phyloP scores from a whole-genome alignment of 2,329 filamentous ascomycete species.

The Nannizziopsis barbatae region DNA sequence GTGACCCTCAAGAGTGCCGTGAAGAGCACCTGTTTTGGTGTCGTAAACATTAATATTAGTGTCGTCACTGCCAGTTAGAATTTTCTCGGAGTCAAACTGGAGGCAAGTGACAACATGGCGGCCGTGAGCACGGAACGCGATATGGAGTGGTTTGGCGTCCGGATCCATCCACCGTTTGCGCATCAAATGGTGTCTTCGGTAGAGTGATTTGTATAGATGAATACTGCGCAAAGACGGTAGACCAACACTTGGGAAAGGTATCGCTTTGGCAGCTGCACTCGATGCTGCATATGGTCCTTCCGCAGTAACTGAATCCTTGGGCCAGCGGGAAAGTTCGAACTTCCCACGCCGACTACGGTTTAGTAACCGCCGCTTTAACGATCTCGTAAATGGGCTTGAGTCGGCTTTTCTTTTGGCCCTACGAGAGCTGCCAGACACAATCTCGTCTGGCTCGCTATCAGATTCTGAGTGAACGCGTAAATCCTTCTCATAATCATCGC shows the following conservation, averaged over 20 bases:
- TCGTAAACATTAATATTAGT: constrained; percentile 97
- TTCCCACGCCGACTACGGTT: constrained; percentile 28
- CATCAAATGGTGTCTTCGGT: constrained; percentile 84
- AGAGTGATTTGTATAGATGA: constrained; percentile 92
- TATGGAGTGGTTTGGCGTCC: constrained; percentile 73
- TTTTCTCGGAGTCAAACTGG: constrained; percentile 96
- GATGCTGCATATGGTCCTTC: constrained; percentile 74
- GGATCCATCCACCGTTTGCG: constrained; percentile 80
- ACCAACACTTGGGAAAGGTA: constrained; percentile 71
- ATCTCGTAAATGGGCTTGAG: constrained; percentile 37
- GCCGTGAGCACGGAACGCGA: constrained; percentile 93
- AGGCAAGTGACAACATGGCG: constrained; percentile 94
- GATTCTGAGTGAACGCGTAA: constrained; percentile 47
- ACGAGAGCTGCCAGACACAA: constrained; percentile 15
- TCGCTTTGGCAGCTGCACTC: constrained; percentile 67
- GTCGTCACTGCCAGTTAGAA: constrained; percentile 93
- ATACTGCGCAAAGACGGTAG: constrained; percentile 67
- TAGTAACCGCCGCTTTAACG: constrained; percentile 47
- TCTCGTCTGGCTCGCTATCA: constrained; percentile 29
- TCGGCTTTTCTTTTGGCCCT: constrained; percentile 41
- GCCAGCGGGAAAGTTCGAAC: constrained; percentile 35
- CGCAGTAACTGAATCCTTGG: constrained; percentile 41
- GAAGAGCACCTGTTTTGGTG: constrained; percentile 79
- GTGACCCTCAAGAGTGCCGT: constrained; percentile 77
- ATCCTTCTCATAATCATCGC: constrained; percentile 70